Percentiles rank a stretch among this genome's conserved stretches.
Evolutionary conservation across 2,329 filamentous ascomycete species (phyloP).

Genomic region (Diaporthe sp.): DNA sequence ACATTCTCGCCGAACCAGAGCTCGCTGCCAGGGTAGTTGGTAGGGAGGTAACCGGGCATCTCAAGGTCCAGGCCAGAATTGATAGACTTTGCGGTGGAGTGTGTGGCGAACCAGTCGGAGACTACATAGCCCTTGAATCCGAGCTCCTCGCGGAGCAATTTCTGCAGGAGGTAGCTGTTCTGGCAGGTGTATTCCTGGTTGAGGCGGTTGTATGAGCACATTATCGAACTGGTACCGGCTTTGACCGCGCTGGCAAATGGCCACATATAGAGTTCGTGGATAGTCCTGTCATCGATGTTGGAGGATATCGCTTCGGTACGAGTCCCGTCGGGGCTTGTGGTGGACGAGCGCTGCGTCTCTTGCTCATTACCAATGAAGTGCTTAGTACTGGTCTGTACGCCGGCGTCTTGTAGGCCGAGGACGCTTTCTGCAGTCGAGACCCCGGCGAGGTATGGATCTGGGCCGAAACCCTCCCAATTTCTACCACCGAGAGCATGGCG

Average conservation of each 20-base stretch:
- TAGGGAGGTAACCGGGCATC: conserved; percentile 5
- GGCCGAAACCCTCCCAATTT: conserved; percentile 86
- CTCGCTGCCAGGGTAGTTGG: background rate
- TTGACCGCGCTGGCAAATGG: conserved; percentile 76
- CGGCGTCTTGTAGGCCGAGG: conserved; percentile 62
- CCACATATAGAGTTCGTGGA: conserved; percentile 76
- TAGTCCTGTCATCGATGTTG: conserved; percentile 71
- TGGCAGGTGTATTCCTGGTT: conserved; percentile 78
- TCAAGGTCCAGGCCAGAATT: conserved; percentile 6
- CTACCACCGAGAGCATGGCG: conserved; percentile 60
- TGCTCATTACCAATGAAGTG: conserved; percentile 79
- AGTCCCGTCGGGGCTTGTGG: background rate
- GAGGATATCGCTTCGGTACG: conserved; percentile 51
- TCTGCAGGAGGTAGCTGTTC: conserved; percentile 69
- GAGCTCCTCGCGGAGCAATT: conserved; percentile 74
- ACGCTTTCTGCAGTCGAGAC: conserved; percentile 71
- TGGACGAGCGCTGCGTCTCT: conserved; percentile 64
- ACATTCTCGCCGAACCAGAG: conserved; percentile 36
- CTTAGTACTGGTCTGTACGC: conserved; percentile 63
- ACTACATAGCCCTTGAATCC: conserved; percentile 73
- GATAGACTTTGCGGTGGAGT: conserved; percentile 63
- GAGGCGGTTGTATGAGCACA: conserved; percentile 82
- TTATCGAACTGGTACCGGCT: conserved; percentile 72
- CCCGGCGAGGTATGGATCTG: conserved; percentile 79
- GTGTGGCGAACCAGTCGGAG: conserved; percentile 81